These are phyloP conservation scores for Geosmithia putterillii DNA, from an alignment of 2,329 filamentous ascomycete species.

Conservation along the genomic window DNA sequence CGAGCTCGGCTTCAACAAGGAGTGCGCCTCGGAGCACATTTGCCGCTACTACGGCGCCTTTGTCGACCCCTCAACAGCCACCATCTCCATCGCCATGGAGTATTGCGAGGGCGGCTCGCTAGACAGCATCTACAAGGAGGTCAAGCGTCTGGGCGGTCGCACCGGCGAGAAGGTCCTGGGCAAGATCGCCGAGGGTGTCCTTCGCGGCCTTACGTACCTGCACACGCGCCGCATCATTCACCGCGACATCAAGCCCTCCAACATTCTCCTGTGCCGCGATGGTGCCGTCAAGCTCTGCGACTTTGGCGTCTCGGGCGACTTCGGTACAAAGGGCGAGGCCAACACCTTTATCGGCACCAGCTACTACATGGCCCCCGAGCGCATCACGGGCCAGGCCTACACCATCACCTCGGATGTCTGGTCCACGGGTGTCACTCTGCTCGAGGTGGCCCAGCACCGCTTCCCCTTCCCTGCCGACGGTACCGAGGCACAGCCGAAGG, in stretches of 20 bases:
- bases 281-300: conserved; percentile 97
- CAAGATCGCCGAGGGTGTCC: conserved; percentile 89
- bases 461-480: conserved; percentile 98
- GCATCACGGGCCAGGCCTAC: conserved; percentile 94
- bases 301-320: conserved; percentile 95
- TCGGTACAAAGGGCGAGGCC: conserved; percentile 95
- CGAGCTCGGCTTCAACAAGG: conserved; percentile 95
- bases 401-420: conserved; percentile 98
- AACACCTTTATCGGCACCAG: conserved; percentile 98
- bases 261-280: conserved; percentile 84
- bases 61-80: conserved; percentile 88
- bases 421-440: conserved; percentile 89
- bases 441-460: conserved; percentile 98
- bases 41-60: conserved; percentile 97
- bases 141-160: conserved; percentile 86
- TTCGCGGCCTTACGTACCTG: conserved; percentile 88
- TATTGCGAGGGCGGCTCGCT: conserved; percentile 95
- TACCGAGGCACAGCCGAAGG: conserved; percentile 86
- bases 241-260: conserved; percentile 96
- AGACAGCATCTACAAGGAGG: conserved; percentile 94
- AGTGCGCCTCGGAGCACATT: conserved; percentile 90
- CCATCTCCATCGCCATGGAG: conserved; percentile 98
- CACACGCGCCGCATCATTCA: conserved; percentile 96
- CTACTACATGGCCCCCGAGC: conserved; percentile 98
- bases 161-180: conserved; percentile 96